Conservation (phyloP, 2,329 filamentous ascomycete genomes). For the Fusarium pseudoanthophilum region DNA sequence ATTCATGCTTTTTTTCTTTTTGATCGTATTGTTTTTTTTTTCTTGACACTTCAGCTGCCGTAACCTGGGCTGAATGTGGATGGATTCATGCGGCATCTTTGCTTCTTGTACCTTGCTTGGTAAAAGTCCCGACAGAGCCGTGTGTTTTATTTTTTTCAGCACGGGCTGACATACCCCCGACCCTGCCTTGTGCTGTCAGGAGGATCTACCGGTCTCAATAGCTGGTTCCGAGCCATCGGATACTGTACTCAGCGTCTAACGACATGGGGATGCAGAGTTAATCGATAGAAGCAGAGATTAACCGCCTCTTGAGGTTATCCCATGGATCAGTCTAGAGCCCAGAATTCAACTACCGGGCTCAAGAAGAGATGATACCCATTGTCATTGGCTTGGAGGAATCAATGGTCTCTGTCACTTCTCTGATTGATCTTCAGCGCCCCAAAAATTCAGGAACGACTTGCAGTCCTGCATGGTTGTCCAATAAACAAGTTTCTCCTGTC, state of each 20-base stretch:
- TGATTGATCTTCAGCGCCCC: neutral
- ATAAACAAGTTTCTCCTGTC: neutral
- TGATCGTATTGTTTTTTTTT: rapidly evolving
- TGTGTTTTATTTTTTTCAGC: too few relatives aligned
- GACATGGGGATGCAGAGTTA: too few relatives aligned
- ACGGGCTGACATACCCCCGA: neutral
- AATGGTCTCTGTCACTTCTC: neutral
- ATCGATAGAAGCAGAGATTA: rapidly evolving
- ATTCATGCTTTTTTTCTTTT: neutral
- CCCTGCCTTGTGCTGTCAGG: rapidly evolving
- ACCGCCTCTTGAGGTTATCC: too few relatives aligned
- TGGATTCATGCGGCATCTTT: neutral
- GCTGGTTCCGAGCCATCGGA: neutral
- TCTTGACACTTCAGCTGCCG: neutral
- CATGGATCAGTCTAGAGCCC: too few relatives aligned
- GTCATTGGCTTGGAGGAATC: neutral
- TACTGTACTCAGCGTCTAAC: neutral
- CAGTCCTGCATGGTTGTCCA: neutral
- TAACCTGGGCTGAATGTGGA: too few relatives aligned
- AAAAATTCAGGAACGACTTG: rapidly evolving
- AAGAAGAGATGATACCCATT: neutral
- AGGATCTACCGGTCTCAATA: too few relatives aligned
- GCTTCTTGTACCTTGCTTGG: neutral
- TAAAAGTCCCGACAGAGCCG: neutral
- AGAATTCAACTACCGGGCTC: too few relatives aligned